Evolutionary conservation across 2,329 filamentous ascomycete genomes (phyloP).

Genomic region (Lomentospora prolificans): DNA sequence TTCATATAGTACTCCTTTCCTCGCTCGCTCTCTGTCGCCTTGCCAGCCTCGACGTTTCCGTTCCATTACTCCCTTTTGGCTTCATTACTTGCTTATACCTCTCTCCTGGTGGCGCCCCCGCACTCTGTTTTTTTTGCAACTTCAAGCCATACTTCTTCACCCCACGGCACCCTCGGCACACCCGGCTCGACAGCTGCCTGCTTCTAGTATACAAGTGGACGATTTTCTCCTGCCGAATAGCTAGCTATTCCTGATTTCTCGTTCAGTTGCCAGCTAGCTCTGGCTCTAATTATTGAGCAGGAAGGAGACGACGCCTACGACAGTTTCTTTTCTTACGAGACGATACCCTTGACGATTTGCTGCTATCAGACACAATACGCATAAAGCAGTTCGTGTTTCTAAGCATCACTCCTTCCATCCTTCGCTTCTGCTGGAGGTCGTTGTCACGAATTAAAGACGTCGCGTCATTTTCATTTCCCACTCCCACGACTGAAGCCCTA

Average conservation of each 20-base stretch:
- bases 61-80: neutral
- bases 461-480: no score
- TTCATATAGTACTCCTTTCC: neutral
- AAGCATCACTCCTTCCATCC: no score
- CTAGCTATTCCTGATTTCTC: neutral
- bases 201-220: no score
- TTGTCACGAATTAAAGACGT: no score
- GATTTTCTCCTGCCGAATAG: neutral
- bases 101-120: neutral
- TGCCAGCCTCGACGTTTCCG: neutral
- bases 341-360: neutral
- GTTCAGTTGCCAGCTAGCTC: neutral
- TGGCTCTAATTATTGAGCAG: neutral
- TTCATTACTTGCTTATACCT: neutral
- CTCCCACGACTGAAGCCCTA: no score
- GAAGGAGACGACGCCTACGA: neutral
- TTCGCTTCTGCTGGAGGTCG: no score
- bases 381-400: no score
- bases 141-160: no score
- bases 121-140: neutral
- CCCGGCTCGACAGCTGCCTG: neutral
- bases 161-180: neutral
- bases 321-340: neutral
- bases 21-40: neutral
- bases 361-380: no score